Base-by-base conservation (phyloP, 2,329 filamentous ascomycete species). In the Beauveria pseudobassiana region DNA sequence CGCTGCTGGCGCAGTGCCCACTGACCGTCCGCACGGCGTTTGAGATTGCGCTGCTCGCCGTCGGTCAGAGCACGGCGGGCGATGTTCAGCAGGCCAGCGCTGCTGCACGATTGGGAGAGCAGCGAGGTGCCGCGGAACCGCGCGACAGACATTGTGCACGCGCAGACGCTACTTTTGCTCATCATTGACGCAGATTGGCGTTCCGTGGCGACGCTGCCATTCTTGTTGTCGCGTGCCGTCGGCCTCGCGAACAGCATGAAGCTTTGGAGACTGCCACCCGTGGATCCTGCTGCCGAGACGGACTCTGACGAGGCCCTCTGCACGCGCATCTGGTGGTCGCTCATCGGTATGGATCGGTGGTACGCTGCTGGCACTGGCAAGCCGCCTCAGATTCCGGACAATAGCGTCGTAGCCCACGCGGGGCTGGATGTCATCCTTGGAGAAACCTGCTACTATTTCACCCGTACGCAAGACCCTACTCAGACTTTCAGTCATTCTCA, bases 331-430 rank as follows among this genome's bases (percentile, higher is more conserved):
- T 91, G 88, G 88, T 90, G 87, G 85, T 83, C 85, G 16, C 75
- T 91, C 40, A 82, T 90, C 51, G 80, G 88, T 64, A 81, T 91
- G 65, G 88, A 91, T 68, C 82, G 87, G 18, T 91, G 87, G 87
- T 85, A 90, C 69, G 86, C 88, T 4, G 81, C 85, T n/a, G 86
- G 84, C 24, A 87, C 82, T 5, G 84, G 83, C 14, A 84, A 81
- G 64, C 84, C 87, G 1, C 66, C 84, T 14, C 78, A 87, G 62
- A 84, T 91, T 62, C 83, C 83, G 1, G 83, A 88, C 65, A 80
- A 82, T 63, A 84, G 79, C 58, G 80, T 86, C 7, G 80, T 88
- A 16, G 74, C 88, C 26, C 76, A 82, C 6, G 80, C 82, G 1
- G 84, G 85, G 52, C 79, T 91, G 62, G 80, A 82, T 63, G 73